These are phyloP conservation scores for Capsicum baccatum DNA, from an alignment of 257 asterid species.

Conservation along the genomic window DNA sequence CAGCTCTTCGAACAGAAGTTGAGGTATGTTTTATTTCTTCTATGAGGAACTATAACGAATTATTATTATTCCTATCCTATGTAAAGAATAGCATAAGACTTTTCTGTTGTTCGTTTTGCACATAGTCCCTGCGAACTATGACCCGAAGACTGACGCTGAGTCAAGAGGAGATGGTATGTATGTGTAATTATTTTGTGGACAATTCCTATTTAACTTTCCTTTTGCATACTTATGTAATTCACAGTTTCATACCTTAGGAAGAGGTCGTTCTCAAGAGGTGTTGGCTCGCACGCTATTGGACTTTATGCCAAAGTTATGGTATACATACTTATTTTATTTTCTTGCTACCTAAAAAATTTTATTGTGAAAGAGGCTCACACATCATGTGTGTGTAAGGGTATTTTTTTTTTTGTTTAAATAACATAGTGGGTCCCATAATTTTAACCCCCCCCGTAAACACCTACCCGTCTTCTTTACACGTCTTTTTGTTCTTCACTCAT, in stretches of 20 bases:
- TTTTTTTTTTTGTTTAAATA: too few relatives aligned
- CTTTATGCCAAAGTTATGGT: slow-evolving; percentile 73
- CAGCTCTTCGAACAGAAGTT: slow-evolving; percentile 74
- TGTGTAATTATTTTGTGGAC: slow-evolving; percentile 10
- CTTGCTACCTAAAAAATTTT: too few relatives aligned
- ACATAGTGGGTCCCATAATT: too few relatives aligned
- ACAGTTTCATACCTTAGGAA: slow-evolving; percentile 67
- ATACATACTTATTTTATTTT: slow-evolving; percentile 2
- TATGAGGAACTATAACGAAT: not conserved
- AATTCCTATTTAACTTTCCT: not conserved
- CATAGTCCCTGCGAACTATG: slow-evolving; percentile 56
- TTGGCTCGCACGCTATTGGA: slow-evolving; percentile 96
- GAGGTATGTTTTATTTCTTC: slow-evolving; percentile 56
- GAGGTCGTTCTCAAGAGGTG: slow-evolving; percentile 92
- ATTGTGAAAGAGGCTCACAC: too few relatives aligned
- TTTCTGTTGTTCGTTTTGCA: not conserved
- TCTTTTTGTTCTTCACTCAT: too few relatives aligned
- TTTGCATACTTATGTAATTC: slow-evolving; percentile 49
- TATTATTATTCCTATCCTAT: not conserved
- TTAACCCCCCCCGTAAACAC: rapidly evolving
- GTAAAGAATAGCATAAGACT: not conserved
- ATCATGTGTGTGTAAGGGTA: too few relatives aligned
- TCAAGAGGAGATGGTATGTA: slow-evolving; percentile 80
- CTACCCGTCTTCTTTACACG: too few relatives aligned
- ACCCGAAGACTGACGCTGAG: slow-evolving; percentile 77